These are phyloP conservation scores for Clonostachys sp. DNA, from an alignment of 2,329 filamentous ascomycete species.

Conservation along the genomic window DNA sequence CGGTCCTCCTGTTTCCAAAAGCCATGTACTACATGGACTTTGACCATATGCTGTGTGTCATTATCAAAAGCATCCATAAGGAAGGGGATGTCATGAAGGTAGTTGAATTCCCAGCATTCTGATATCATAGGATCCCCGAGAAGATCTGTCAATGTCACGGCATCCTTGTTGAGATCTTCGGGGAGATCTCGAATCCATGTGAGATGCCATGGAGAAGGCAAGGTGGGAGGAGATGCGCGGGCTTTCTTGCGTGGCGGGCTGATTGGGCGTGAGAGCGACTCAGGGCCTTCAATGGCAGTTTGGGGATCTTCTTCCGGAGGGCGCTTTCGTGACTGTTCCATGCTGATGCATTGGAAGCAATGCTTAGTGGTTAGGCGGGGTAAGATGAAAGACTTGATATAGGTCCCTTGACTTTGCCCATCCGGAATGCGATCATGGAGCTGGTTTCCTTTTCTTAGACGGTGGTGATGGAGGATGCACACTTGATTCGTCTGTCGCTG, in stretches of 20 bases:
- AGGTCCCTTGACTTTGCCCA: too few species aligned
- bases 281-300: slow-evolving; percentile 4
- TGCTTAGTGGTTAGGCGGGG: too few species aligned
- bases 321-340: slow-evolving; percentile 23
- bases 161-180: slow-evolving; percentile 55
- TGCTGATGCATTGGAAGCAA: too few species aligned
- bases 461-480: too few species aligned
- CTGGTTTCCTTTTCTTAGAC: too few species aligned
- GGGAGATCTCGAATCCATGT: slow-evolving; percentile 65
- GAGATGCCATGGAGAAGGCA: slow-evolving; percentile 65
- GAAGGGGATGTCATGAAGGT: slow-evolving; percentile 55
- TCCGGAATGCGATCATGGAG: too few species aligned
- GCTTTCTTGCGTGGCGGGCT: slow-evolving; percentile 36
- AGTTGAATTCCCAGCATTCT: slow-evolving; percentile 70
- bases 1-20: slow-evolving; percentile 65
- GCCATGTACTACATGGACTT: slow-evolving; percentile 54
- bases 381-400: too few species aligned
- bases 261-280: slow-evolving; percentile 30
- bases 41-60: slow-evolving; percentile 41
- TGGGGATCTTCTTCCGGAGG: slow-evolving; percentile 10
- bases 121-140: slow-evolving; percentile 71
- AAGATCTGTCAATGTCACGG: slow-evolving; percentile 62
- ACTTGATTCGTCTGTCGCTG: too few species aligned
- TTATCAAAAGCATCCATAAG: slow-evolving; percentile 48
- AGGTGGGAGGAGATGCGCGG: background rate